Evolutionary conservation across 805 yeast species (phyloP).

Genomic region (Starmerella bacillaris): DNA sequence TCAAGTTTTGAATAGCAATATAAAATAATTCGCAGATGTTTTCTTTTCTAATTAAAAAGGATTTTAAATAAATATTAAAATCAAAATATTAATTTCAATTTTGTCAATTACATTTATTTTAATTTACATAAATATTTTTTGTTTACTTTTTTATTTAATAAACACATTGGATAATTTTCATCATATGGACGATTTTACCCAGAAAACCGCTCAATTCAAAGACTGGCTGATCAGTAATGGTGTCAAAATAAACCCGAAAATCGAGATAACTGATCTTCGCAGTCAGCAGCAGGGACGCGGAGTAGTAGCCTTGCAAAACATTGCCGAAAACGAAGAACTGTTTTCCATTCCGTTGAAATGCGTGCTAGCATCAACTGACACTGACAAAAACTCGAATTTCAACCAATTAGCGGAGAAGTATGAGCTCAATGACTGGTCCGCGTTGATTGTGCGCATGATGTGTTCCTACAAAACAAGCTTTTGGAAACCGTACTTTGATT

Average conservation of each 20-base stretch:
- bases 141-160: too few species aligned
- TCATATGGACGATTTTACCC: constrained; percentile 14
- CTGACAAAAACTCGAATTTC: constrained; percentile 28
- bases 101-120: too few species aligned
- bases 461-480: constrained; percentile 39
- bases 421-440: constrained; percentile 51
- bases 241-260: constrained; percentile 35
- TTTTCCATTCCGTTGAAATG: constrained; percentile 49
- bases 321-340: constrained; percentile 42
- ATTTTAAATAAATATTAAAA: too few species aligned
- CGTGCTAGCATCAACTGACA: constrained; percentile 30
- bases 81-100: too few species aligned
- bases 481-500: constrained; percentile 56
- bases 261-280: constrained; percentile 45
- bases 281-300: constrained; percentile 56
- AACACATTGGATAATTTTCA: too few species aligned
- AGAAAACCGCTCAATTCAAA: constrained; percentile 27
- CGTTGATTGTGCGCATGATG: constrained; percentile 47
- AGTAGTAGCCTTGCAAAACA: constrained; percentile 43
- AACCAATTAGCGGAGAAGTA: constrained; percentile 16
- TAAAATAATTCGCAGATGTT: too few species aligned
- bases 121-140: too few species aligned
- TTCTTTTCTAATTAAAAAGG: too few species aligned
- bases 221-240: constrained; percentile 31
- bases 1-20: too few species aligned